Evolutionary conservation across 352 stramenopile genomes (phyloP).

Genomic region (Thalassiosira hispida): DNA sequence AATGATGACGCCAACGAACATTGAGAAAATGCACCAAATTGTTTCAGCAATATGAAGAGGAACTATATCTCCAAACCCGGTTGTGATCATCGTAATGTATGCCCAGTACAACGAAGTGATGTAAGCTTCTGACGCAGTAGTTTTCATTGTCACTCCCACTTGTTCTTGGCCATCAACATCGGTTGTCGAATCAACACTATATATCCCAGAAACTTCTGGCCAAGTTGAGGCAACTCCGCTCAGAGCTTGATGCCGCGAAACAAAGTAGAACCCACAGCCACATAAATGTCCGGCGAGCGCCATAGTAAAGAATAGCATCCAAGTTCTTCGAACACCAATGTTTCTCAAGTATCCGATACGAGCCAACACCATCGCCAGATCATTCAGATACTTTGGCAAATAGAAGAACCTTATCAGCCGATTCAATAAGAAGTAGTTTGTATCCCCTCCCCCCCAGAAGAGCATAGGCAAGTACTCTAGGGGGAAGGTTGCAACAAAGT

Average conservation of each 20-base stretch:
- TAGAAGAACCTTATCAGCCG: constrained; percentile 48
- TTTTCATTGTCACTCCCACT: constrained; percentile 31
- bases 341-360: constrained; percentile 49
- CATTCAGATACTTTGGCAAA: constrained; percentile 52
- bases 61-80: constrained; percentile 74
- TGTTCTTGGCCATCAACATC: constrained; percentile 5
- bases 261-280: constrained; percentile 61
- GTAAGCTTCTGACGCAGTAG: constrained; percentile 52
- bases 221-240: constrained; percentile 42
- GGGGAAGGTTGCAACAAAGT: constrained; percentile 43
- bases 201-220: constrained; percentile 49
- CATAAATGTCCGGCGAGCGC: constrained; percentile 66
- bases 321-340: constrained; percentile 57
- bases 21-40: constrained; percentile 64
- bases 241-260: constrained; percentile 42
- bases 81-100: constrained; percentile 76
- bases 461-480: constrained; percentile 48
- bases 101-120: constrained; percentile 71
- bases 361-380: constrained; percentile 43
- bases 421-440: constrained; percentile 58
- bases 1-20: constrained; percentile 72
- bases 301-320: constrained; percentile 62
- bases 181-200: constrained; percentile 33
- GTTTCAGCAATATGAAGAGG: constrained; percentile 62
- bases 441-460: constrained; percentile 1